These are phyloP conservation scores for Phoma sp. DNA, from an alignment of 2,329 filamentous ascomycete species.

Conservation along the genomic window DNA sequence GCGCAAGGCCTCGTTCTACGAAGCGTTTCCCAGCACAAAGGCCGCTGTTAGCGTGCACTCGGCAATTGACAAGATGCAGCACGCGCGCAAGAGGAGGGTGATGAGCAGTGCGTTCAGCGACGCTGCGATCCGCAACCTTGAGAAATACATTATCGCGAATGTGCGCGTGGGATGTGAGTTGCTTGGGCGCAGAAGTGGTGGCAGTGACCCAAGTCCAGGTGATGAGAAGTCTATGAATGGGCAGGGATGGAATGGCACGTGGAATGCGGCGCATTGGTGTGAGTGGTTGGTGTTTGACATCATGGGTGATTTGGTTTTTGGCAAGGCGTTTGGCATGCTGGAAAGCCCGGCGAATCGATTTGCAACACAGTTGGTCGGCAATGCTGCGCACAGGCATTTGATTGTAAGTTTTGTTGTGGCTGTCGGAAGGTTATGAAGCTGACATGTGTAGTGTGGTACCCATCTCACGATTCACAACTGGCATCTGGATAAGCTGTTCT, in stretches of 20 bases:
- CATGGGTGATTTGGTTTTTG: conserved; percentile 59
- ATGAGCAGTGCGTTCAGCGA: conserved; percentile 58
- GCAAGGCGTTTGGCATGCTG: conserved; percentile 55
- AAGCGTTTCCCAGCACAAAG: conserved; percentile 54
- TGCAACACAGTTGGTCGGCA: conserved; percentile 52
- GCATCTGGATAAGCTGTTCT: conserved; percentile 54
- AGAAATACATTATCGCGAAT: conserved; percentile 55
- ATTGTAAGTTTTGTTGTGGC: conserved; percentile 44
- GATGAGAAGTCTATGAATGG: conserved; percentile 25
- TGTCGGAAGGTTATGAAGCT: not conserved
- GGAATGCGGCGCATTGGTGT: conserved; percentile 56
- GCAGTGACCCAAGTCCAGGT: conserved; percentile 6
- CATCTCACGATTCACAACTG: conserved; percentile 54
- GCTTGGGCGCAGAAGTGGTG: conserved; percentile 34
- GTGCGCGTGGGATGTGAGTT: conserved; percentile 51
- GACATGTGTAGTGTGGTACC: conserved; percentile 48
- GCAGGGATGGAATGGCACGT: conserved; percentile 49
- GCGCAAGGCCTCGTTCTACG: conserved; percentile 59
- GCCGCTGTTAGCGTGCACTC: conserved; percentile 54
- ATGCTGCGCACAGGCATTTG: conserved; percentile 55
- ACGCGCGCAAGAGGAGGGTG: conserved; percentile 57
- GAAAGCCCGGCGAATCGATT: conserved; percentile 51
- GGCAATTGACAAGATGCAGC: conserved; percentile 55
- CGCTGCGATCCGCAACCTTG: conserved; percentile 54
- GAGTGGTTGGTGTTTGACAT: conserved; percentile 60